Percentiles rank a stretch among this genome's conserved stretches.
Evolutionary conservation across 2,329 filamentous ascomycete species (phyloP).

Genomic region (Lecanicillium sp.): DNA sequence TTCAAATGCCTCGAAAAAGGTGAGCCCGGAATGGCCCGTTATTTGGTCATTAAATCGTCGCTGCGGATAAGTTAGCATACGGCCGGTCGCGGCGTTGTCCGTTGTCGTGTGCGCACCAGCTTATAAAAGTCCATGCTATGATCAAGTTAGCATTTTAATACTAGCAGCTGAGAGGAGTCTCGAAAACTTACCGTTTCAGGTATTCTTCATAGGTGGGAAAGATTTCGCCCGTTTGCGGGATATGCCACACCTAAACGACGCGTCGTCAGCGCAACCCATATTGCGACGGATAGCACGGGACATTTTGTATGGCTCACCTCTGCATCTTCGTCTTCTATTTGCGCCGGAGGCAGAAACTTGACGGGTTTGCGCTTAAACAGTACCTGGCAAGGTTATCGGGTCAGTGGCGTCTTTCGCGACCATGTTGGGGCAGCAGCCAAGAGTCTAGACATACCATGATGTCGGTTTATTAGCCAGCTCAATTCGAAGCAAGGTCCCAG

Average conservation of each 20-base stretch:
- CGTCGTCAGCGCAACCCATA: constrained; percentile 1
- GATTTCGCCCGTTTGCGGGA: constrained; percentile 81
- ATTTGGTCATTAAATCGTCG: constrained; percentile 93
- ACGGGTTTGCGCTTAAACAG: constrained; percentile 95
- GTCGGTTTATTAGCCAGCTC: too few relatives aligned
- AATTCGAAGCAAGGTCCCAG: too few relatives aligned
- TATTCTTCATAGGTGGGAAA: constrained; percentile 87
- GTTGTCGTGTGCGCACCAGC: constrained; percentile 51
- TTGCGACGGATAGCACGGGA: too few relatives aligned
- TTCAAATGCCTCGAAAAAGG: constrained; percentile 85
- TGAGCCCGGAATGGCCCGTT: constrained; percentile 83
- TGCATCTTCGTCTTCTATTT: constrained; percentile 69
- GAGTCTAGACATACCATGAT: background rate
- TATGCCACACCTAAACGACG: constrained; percentile 74
- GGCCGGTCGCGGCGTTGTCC: constrained; percentile 1
- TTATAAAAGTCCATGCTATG: constrained; percentile 85
- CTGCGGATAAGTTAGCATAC: constrained; percentile 31
- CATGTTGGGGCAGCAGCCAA: too few relatives aligned
- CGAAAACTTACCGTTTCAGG: constrained; percentile 59
- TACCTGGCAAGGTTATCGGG: constrained; percentile 59
- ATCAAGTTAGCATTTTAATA: constrained; percentile 10
- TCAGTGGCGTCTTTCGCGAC: background rate
- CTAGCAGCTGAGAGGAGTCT: background rate
- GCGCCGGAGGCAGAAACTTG: constrained; percentile 64
- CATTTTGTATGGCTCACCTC: constrained; percentile 53